Base-by-base conservation (phyloP, 768 basidiomycete species). In the Pilatotrama ljubarskyi region DNA sequence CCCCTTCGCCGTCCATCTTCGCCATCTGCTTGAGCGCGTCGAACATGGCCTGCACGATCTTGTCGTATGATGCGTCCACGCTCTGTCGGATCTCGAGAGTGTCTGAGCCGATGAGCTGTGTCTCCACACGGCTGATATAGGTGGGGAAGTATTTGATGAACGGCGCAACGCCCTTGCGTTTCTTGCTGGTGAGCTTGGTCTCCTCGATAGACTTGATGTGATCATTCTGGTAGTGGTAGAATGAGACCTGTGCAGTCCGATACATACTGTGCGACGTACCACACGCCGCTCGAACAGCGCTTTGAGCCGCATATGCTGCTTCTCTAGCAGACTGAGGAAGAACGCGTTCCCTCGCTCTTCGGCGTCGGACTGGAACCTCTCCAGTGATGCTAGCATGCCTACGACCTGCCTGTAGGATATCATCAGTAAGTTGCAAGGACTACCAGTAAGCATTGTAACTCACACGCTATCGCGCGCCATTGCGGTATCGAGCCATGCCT, bases 11-110 rank as follows among this genome's bases (percentile, higher is more conserved):
- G 57, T 95, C 90, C 80, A 96, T 76, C 73, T 97, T 98, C 11
- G 95, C 96, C 84, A 98, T 93, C 61, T 95, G 94, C 74, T 94
- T 95, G 62, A 98, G 73, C 14, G 86, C 89, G 44, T 93, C 95
- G 69, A 98, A 95, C 84, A 98, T 97, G 42, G 87, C 80, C 61
- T 89, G 86, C 37, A 94, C 90, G 42, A 98, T 91, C 66, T 81
- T 85, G 70, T 95, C 94, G 69, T 98, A 97, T 0, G 91, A 88
- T 5, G 78, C 75, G 68, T 98, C 90, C 35, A 97, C 90, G 48
- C 76, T 83, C 9, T 76, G 75, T 32, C 95, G 85, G 62, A 95
- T 87, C 67, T 91, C 91, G 57, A 94, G 79, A 4, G 78, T 82
- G 66, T 91, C 88, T 10, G 86, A 84, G 9, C 87, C 89, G 47